Base-by-base conservation (phyloP, 306 rosid genomes). In the Trifolium repens region DNA sequence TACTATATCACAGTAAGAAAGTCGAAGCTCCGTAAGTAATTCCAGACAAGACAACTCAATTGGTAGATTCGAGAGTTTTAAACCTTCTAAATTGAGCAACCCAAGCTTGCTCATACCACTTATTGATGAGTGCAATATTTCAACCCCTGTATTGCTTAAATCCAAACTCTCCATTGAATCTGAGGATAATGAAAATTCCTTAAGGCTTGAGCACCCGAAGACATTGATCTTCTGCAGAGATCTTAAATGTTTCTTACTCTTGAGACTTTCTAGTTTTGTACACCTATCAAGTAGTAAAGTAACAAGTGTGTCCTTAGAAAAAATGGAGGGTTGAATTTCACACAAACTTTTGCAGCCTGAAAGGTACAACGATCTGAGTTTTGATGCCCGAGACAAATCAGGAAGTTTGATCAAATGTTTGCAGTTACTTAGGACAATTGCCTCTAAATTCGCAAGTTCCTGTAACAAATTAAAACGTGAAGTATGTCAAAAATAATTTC, bases 381-480 rank as follows among this genome's bases (percentile, higher is more conserved):
- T 72, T 59, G 65, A 7, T 0, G 79, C 82, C 13, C 0, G 0
- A 1, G 72, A 66, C 7, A 77, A 47, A 60, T 77, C 67, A 0
- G 82, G 79, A 6, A 78, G 70, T 24, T 39, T 16, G 0, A 26
- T 4, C 40, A 82, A 15, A 0, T 82, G 10, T 19, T 16, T 27
- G 49, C 61, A 66, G 3, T 39, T 17, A 4, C 7, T 1, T 14
- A 82, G 22, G 2, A 46, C 7, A 2, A 82, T 37, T 17, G 1
- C 3, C 32, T 67, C 60, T 35, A 76, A 77, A 46, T 71, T 71
- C 3, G 1, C 17, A 19, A 81, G 73, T 16, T 67, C 30, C 79
- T 82, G 55, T 13, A 52, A 24, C 16, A 72, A 39, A 19, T 9
- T 26, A 57, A 24, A 4, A 57, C 0, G 19, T 17, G n/a, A 50